phyloP scores from a whole-genome alignment of 2,329 filamentous ascomycete genomes.

The Colletotrichum sp. region DNA sequence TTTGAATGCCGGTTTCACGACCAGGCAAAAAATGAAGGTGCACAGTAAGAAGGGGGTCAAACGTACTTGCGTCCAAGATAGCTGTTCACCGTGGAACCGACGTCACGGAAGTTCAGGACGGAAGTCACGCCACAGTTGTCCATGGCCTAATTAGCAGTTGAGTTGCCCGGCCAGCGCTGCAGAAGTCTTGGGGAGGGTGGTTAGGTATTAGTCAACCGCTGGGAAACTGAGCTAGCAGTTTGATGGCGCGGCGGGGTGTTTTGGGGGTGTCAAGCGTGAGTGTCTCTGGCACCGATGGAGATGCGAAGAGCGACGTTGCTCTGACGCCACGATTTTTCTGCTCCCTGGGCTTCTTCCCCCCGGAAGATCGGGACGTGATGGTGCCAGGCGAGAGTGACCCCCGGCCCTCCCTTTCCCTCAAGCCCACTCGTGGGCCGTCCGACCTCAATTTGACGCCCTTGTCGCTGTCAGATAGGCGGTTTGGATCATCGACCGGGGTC shows the following conservation, averaged over 20 bases:
- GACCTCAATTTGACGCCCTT: not conserved
- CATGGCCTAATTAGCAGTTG: not conserved
- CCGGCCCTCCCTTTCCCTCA: not conserved
- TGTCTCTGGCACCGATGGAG: not conserved
- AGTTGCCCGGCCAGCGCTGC: not conserved
- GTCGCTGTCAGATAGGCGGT: not conserved
- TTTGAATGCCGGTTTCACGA: not conserved
- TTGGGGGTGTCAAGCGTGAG: not conserved
- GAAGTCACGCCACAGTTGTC: conserved; percentile 16
- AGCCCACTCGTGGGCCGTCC: not conserved
- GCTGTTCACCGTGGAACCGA: conserved; percentile 70
- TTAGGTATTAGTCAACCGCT: not conserved
- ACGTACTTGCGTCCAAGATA: conserved; percentile 60
- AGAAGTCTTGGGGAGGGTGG: not conserved
- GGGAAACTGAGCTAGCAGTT: not conserved
- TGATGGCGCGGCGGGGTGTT: not conserved
- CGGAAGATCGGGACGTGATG: not conserved
- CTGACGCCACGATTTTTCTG: not conserved
- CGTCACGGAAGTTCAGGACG: conserved; percentile 79
- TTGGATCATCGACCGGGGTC: not conserved
- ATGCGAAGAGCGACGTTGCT: not conserved
- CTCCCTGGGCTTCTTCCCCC: not conserved
- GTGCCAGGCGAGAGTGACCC: not conserved
- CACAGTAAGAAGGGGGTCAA: not conserved
- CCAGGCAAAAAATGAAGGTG: not conserved